Base-by-base conservation (phyloP, 140 eudicot genomes). In the Oenanthe javanica region DNA sequence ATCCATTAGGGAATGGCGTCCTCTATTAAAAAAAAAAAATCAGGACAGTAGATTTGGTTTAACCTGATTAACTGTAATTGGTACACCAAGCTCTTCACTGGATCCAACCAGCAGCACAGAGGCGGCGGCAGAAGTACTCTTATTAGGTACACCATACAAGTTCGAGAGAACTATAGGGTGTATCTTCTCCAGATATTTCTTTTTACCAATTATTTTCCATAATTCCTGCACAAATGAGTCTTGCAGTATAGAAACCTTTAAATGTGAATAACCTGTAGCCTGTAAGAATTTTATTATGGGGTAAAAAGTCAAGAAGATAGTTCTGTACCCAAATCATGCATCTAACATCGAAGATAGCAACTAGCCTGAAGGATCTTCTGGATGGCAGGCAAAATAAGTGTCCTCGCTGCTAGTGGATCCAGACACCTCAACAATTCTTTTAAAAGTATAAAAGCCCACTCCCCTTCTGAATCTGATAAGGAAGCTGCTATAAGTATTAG, bases 201-300 rank as follows among this genome's bases (percentile, higher is more conserved):
- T 93, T 85, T 95, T 95, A 77, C 99, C 99, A 52, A 92, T 85
- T 82, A 82, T 85, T 85, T 87, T 89, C 97, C 97, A 95, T 80
- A 95, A 81, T 82, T 90, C 97, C 59, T 88, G 93, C 85, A 95
- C 92, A 89, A 95, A 95, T 64, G 99, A 95, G 75, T 90, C 99
- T 95, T 95, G 99, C 76, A 95, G 97, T 83, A 95, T 94, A 84
- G 97, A 95, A 74, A 95, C 99, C 87, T 95, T 95, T 89, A 92
- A 86, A 86, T 83, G 97, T 64, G 96, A 92, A 85, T 85, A 84
- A 78, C 93, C 93, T 77, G 97, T 83, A 19, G 82, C 90, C 99
- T 95, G 88, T 76, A 83, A 82, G 40, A 80, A 77, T 50, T 52
- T 69, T 31, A 12, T 77, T 57, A 72, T 77, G 67, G 64, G 31